phyloP scores from a whole-genome alignment of 495 filamentous ascomycete species.

The Penicillium psychrofluorescens region DNA sequence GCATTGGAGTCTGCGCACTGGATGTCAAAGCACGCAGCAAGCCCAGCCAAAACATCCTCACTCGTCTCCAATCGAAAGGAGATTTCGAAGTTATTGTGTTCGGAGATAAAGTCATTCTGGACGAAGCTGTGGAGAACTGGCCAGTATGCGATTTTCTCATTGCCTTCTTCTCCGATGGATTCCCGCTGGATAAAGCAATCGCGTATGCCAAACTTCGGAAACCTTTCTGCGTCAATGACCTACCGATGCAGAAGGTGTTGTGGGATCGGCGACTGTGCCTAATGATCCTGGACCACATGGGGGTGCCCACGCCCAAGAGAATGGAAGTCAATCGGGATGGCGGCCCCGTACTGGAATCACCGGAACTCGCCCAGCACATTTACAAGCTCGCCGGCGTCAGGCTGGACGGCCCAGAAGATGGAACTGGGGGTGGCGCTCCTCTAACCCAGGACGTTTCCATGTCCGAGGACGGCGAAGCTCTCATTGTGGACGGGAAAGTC shows the following conservation, averaged over 20 bases:
- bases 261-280: conserved; percentile 94
- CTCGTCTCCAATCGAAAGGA: conserved; percentile 77
- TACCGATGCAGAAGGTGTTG: conserved; percentile 95
- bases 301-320: conserved; percentile 79
- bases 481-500: conserved; percentile 75
- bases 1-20: conserved; percentile 89
- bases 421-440: conserved; percentile 54
- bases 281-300: conserved; percentile 76
- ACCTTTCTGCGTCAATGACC: conserved; percentile 94
- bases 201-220: conserved; percentile 86
- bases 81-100: conserved; percentile 97
- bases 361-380: conserved; percentile 71
- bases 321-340: conserved; percentile 95
- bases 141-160: conserved; percentile 82
- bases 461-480: conserved; percentile 76
- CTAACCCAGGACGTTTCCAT: conserved; percentile 64
- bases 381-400: conserved; percentile 71
- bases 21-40: conserved; percentile 96
- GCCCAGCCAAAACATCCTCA: conserved; percentile 90
- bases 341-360: conserved; percentile 68
- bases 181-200: conserved; percentile 94
- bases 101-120: conserved; percentile 95
- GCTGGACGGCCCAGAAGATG: conserved; percentile 68
- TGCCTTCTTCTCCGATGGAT: conserved; percentile 96
- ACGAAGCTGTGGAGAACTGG: conserved; percentile 69